Evolutionary conservation across 1,284 basidiomycete genomes (phyloP), one percentile per base, ranked within the genome.

Genomic region (Xanthoconium separans): DNA sequence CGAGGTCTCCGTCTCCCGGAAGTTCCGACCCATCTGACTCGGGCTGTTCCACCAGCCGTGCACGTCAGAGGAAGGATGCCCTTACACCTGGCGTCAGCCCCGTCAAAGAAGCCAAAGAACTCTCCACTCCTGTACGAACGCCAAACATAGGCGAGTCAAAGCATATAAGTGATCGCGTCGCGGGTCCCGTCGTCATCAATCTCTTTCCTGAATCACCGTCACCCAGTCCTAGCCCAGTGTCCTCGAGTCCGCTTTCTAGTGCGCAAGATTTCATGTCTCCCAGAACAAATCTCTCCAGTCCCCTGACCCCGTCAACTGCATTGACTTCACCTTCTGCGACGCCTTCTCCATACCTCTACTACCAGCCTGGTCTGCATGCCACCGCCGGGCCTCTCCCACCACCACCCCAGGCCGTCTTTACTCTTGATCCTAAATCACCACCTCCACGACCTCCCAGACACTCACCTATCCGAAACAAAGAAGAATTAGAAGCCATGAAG

Each of bases 321-420:
- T 46, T 61, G 44, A 62, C 68, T 41, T 66, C 65, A 37, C 58
- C 69, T 37, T 34, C 69, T 46, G 56, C 66, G 47, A 54, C 65
- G 3, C 60, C 64, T 27, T 69, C 69, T 15, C 65, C 78, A 5
- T 87, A 81, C 67, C 69, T 84, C 49, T 72, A 78, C 60, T 87
- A 89, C 64, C 78, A 86, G 57, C 85, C 84, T 45, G 86, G 84
- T 47, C 62, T 85, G 6, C 84, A 89, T 69, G 76, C 87, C 7
- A 87, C 78, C 18, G 86, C 87, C 40, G 85, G 87, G 2, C 86
- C 88, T 41, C 75, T 87, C 58, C 87, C 87, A 39, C 79, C 81
- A 33, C 86, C 85, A 27, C 84, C 86, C 7, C 75, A 82, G 55
- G 75, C 82, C 29, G 68, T 76, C 54, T 78, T 83, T 55, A 75